Evolutionary conservation across 495 filamentous ascomycete genomes (phyloP).

Genomic region (Parachaetomium inaequale): DNA sequence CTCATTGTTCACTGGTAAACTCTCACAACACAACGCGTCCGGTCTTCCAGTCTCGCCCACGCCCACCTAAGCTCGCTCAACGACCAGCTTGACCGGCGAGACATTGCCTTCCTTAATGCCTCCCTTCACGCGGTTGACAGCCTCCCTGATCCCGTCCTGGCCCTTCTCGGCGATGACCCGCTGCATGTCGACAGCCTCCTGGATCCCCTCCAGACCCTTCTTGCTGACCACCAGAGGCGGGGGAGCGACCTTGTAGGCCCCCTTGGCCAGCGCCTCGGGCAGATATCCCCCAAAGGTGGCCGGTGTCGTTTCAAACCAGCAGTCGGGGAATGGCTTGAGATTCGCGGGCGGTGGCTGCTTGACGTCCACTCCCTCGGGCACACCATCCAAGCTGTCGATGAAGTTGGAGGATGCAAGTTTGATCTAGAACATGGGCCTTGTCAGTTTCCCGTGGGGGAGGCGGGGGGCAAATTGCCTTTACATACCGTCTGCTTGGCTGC

Average conservation of each 20-base stretch:
- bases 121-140: not conserved
- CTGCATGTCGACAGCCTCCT: constrained; percentile 26
- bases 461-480: not conserved
- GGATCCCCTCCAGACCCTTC: constrained; percentile 31
- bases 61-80: constrained; percentile 12
- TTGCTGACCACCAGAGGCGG: constrained; percentile 24
- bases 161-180: not conserved
- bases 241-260: constrained; percentile 28
- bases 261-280: constrained; percentile 23
- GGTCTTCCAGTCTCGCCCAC: not conserved
- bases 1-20: too few relatives aligned
- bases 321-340: constrained; percentile 9
- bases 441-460: not conserved
- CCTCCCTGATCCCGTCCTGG: constrained; percentile 1
- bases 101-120: not conserved
- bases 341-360: not conserved
- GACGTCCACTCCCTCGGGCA: constrained; percentile 1
- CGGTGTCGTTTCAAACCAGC: constrained; percentile 16
- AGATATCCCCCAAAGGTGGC: constrained; percentile 25
- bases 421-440: not conserved
- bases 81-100: constrained; percentile 7
- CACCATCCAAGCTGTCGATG: constrained; percentile 7
- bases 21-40: not conserved
- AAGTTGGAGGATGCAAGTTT: constrained; percentile 11
- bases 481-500: constrained; percentile 24